Conservation (phyloP, 2,329 filamentous ascomycete species). For the Septoria petroselini region DNA sequence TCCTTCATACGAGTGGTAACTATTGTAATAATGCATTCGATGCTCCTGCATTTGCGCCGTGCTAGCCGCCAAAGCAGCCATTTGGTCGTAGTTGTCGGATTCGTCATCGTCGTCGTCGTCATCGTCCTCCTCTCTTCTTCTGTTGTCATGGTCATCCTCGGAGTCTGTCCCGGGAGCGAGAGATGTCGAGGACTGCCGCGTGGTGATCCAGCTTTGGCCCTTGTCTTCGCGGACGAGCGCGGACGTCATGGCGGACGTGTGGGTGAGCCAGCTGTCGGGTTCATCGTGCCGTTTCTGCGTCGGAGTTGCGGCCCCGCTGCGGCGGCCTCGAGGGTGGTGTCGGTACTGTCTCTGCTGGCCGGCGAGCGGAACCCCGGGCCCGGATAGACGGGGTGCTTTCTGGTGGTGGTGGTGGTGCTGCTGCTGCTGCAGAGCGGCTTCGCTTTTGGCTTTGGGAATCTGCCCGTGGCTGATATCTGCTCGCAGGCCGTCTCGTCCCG, state of each 20-base stretch:
- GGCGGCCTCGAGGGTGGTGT: constrained; percentile 9
- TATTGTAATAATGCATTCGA: not conserved
- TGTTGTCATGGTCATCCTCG: too few species aligned
- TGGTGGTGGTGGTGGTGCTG: constrained; percentile 2
- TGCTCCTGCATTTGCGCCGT: constrained; percentile 22
- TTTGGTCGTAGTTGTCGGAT: constrained; percentile 37
- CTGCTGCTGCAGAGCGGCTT: constrained; percentile 39
- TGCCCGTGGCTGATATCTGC: constrained; percentile 28
- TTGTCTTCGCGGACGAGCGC: constrained; percentile 58
- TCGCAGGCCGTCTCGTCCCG: constrained; percentile 6
- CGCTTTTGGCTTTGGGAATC: constrained; percentile 49
- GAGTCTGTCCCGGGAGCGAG: constrained; percentile 40
- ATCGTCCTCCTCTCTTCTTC: too few species aligned
- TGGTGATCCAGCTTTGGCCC: constrained; percentile 60
- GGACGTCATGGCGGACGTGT: constrained; percentile 56
- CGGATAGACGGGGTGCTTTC: constrained; percentile 18
- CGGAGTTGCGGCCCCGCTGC: constrained; percentile 21
- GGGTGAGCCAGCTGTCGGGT: constrained; percentile 57
- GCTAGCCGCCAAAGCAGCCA: constrained; percentile 33
- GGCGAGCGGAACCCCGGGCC: constrained; percentile 23
- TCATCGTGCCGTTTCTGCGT: constrained; percentile 10
- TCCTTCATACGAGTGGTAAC: constrained; percentile 21
- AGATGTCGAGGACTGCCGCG: constrained; percentile 47
- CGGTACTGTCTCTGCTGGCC: constrained; percentile 16
- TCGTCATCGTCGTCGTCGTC: constrained; percentile 37